These are phyloP conservation scores for Myochromella boudieri DNA, from an alignment of 768 basidiomycete species.

Conservation along the genomic window DNA sequence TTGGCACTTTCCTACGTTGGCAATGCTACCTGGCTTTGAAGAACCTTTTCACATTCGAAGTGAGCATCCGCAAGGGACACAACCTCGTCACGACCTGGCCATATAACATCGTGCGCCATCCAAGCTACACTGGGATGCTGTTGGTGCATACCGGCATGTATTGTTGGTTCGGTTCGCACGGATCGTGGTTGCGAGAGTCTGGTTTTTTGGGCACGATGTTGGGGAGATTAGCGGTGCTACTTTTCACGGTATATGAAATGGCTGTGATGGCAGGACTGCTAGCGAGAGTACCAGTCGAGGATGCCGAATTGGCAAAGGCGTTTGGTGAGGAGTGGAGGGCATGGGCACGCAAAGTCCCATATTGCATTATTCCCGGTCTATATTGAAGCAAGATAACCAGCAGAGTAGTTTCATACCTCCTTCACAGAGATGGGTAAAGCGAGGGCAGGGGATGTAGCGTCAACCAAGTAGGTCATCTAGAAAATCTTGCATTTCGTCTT, in stretches of 20 bases:
- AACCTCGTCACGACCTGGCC: conserved; percentile 29
- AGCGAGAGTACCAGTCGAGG: conserved; percentile 28
- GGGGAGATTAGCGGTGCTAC: no score
- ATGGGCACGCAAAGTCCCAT: conserved; percentile 27
- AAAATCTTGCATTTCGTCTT: conserved; percentile 68
- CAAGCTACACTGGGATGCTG: conserved; percentile 26
- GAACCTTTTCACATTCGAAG: conserved; percentile 39
- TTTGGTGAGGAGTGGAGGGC: conserved; percentile 33
- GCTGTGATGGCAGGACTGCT: conserved; percentile 3
- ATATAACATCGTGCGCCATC: conserved; percentile 32
- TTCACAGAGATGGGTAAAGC: conserved; percentile 12
- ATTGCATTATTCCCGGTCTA: conserved; percentile 25
- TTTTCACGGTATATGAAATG: background rate
- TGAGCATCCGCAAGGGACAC: conserved; percentile 26
- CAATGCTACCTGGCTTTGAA: conserved; percentile 37
- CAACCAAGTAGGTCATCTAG: conserved; percentile 59
- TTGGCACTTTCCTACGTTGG: conserved; percentile 19
- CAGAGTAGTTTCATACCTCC: conserved; percentile 12
- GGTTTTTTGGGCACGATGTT: conserved; percentile 25
- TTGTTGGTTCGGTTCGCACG: conserved; percentile 28
- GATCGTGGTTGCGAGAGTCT: conserved; percentile 31
- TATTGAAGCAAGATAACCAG: conserved; percentile 1
- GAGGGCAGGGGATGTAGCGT: conserved; percentile 8
- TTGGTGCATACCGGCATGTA: conserved; percentile 25
- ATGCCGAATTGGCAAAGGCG: conserved; percentile 22